Conservation (phyloP, 805 yeast genomes). For the Cyberlindnera samutprakarnensis region DNA sequence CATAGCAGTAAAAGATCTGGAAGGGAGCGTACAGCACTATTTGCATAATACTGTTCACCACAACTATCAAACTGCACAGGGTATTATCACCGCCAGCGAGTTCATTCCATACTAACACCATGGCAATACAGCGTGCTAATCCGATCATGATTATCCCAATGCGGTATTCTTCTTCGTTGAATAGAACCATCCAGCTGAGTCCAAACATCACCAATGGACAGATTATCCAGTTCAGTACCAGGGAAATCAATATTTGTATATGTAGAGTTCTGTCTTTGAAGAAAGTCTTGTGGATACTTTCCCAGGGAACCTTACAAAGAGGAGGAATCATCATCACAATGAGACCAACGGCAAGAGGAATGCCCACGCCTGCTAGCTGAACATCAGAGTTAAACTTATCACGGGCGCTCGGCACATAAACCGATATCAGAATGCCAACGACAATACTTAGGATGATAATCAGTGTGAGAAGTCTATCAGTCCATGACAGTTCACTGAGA, state of each 20-base stretch:
- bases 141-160: constrained; percentile 55
- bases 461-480: constrained; percentile 31
- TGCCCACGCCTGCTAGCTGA: constrained; percentile 30
- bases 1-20: constrained; percentile 39
- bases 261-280: constrained; percentile 17
- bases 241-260: constrained; percentile 30
- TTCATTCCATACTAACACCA: constrained; percentile 54
- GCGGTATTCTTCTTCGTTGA: constrained; percentile 40
- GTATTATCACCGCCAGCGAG: constrained; percentile 44
- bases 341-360: constrained; percentile 43
- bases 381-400: constrained; percentile 27
- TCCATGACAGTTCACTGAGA: constrained; percentile 10
- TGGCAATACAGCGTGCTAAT: constrained; percentile 52
- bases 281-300: constrained; percentile 28
- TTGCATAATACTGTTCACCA: constrained; percentile 43
- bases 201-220: constrained; percentile 53
- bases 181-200: constrained; percentile 44
- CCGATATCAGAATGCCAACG: constrained; percentile 33
- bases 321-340: constrained; percentile 54
- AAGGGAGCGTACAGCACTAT: constrained; percentile 46
- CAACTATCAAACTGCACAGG: constrained; percentile 45
- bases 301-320: constrained; percentile 47
- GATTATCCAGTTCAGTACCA: constrained; percentile 45
- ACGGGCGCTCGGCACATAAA: constrained; percentile 31
- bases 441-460: constrained; percentile 30